A percentile compares a stretch with the other conserved stretches of the same genome.
These are phyloP conservation scores for Aspergillus leporis DNA, from an alignment of 495 filamentous ascomycete genomes.

Conservation along the genomic window DNA sequence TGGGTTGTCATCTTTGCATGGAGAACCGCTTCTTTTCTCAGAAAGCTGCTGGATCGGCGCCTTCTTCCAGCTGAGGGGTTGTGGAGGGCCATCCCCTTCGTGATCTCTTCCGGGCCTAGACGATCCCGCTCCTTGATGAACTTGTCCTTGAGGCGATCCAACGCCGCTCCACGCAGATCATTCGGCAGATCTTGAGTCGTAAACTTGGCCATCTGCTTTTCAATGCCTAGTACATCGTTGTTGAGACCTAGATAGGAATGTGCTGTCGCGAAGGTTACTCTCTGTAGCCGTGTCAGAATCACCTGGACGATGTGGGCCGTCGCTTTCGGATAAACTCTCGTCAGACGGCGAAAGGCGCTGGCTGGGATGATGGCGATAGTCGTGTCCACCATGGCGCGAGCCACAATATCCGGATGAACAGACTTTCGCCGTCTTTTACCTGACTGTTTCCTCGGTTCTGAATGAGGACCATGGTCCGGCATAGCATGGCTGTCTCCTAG, in stretches of 20 bases:
- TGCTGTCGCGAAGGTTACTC: slow-evolving; percentile 91
- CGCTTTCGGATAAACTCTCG: slow-evolving; percentile 92
- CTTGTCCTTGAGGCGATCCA: slow-evolving; percentile 89
- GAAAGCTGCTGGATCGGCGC: slow-evolving; percentile 68
- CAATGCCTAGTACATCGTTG: slow-evolving; percentile 85
- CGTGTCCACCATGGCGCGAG: slow-evolving; percentile 93
- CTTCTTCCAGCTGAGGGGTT: slow-evolving; percentile 70
- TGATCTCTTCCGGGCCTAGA: slow-evolving; percentile 76
- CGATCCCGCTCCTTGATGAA: slow-evolving; percentile 85
- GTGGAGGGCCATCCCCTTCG: slow-evolving; percentile 94
- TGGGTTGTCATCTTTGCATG: slow-evolving; percentile 55
- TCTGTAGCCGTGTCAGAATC: slow-evolving; percentile 88
- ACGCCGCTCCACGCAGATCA: slow-evolving; percentile 78
- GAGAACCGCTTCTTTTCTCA: slow-evolving; percentile 80
- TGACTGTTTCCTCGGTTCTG: slow-evolving; percentile 23
- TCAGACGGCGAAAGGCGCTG: slow-evolving; percentile 89
- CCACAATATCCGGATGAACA: slow-evolving; percentile 94
- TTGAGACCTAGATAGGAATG: slow-evolving; percentile 92
- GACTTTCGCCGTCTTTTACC: slow-evolving; percentile 62
- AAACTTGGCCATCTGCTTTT: slow-evolving; percentile 87
- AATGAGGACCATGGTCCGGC: slow-evolving; percentile 19
- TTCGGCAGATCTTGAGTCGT: slow-evolving; percentile 91
- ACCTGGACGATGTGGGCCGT: slow-evolving; percentile 98
- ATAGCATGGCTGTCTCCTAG: slow-evolving; percentile 54
- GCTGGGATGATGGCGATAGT: slow-evolving; percentile 98